Conservation (phyloP, 306 rosid genomes). For the Dalbergia cochinchinensis region DNA sequence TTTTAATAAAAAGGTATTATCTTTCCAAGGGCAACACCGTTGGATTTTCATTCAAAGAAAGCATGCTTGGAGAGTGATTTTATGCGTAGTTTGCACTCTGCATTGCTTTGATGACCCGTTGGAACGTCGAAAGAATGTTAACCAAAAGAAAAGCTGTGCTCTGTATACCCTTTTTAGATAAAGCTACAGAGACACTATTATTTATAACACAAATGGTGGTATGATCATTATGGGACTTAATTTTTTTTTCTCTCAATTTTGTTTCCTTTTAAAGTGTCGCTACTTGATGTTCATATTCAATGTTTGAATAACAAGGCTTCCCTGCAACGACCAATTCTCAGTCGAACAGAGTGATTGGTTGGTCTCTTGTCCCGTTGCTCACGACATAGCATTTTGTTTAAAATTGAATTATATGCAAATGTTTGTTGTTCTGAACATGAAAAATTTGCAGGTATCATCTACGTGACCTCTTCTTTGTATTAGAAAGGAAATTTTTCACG, state of each 20-base stretch:
- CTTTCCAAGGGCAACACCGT: conserved; percentile 5
- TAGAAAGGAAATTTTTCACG: too few species aligned
- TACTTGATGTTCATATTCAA: too few species aligned
- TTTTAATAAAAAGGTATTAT: background rate
- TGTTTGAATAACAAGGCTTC: too few species aligned
- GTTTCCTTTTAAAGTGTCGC: too few species aligned
- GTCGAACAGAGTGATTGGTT: conserved; percentile 4
- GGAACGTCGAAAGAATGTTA: background rate
- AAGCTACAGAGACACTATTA: too few species aligned
- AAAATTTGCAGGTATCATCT: too few species aligned
- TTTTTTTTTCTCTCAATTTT: too few species aligned
- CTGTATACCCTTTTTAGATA: too few species aligned
- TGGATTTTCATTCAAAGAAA: conserved; percentile 5
- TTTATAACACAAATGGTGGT: too few species aligned
- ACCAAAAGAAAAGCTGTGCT: background rate
- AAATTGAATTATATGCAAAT: background rate
- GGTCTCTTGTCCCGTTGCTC: background rate
- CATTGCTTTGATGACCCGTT: conserved; percentile 30
- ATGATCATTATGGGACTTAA: too few species aligned
- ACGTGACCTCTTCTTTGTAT: too few species aligned
- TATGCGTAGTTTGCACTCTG: background rate
- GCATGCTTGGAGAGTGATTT: conserved; percentile 8
- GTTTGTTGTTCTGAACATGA: too few species aligned
- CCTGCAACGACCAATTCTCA: conserved; percentile 6
- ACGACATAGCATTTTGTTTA: background rate